Percentiles rank a stretch among this genome's conserved stretches.
These are phyloP conservation scores for Peronospora tabacina DNA, from an alignment of 352 stramenopile genomes.

Conservation along the genomic window DNA sequence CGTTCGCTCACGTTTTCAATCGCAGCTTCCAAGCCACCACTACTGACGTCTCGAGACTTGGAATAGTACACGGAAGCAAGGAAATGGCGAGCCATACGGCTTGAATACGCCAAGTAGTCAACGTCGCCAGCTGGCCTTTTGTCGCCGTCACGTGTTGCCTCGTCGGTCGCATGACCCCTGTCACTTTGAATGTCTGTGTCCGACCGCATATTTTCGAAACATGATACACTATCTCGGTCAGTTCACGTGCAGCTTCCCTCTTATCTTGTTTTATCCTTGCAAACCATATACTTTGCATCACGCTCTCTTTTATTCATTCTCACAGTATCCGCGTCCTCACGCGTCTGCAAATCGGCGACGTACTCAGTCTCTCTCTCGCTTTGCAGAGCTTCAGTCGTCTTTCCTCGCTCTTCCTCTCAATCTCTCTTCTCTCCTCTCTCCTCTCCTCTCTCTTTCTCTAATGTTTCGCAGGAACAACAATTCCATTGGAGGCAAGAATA, in stretches of 20 bases:
- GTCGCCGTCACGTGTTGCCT: constrained; percentile 19
- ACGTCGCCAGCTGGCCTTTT: constrained; percentile 14
- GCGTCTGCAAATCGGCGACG: constrained; percentile 15
- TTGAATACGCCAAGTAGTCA: constrained; percentile 9
- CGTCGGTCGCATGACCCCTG: background rate
- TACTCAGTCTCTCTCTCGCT: constrained; percentile 8
- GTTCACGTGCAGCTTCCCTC: background rate
- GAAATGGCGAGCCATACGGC: background rate
- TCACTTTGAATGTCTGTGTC: background rate
- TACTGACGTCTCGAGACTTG: background rate
- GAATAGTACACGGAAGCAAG: constrained; percentile 4
- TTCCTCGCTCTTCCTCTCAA: constrained; percentile 4
- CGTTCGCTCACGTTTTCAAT: constrained; percentile 9
- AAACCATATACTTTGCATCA: background rate
- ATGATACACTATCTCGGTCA: background rate
- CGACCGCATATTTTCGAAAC: background rate
- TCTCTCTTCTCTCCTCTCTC: background rate
- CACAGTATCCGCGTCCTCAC: constrained; percentile 1
- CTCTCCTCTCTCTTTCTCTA: background rate
- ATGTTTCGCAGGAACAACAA: constrained; percentile 39
- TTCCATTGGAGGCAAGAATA: constrained; percentile 20
- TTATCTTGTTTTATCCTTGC: background rate
- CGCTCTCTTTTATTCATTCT: constrained; percentile 4
- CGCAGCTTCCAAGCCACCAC: constrained; percentile 1
- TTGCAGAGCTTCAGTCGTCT: constrained; percentile 15